phyloP scores from a whole-genome alignment of 73 alveolate species.

The Tetrahymena thermophila region DNA sequence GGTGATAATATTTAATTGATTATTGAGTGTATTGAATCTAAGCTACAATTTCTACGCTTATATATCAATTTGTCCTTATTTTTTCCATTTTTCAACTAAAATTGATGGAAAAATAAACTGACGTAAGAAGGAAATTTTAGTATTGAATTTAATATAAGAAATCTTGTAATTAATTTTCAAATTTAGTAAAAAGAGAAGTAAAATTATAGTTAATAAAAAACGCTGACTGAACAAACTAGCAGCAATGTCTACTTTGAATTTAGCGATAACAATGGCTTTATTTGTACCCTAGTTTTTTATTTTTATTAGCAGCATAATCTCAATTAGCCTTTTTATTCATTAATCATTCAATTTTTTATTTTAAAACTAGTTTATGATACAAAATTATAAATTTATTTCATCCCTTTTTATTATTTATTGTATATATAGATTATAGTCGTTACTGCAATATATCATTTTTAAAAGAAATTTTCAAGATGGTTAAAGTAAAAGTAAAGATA shows the following conservation, averaged over 20 bases:
- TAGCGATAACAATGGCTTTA: not conserved
- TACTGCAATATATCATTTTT: not conserved
- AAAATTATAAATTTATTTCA: too few species aligned
- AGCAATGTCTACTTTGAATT: not conserved
- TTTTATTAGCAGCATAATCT: not conserved
- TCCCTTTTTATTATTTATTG: not conserved
- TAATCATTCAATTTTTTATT: too few species aligned
- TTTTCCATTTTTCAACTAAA: not conserved
- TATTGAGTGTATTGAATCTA: too few species aligned
- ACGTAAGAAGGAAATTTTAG: not conserved
- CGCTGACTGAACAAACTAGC: not conserved
- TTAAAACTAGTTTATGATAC: not conserved
- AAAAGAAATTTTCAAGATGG: not conserved
- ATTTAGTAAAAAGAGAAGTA: not conserved
- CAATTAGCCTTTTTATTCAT: not conserved
- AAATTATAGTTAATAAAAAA: not conserved
- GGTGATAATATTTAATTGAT: too few species aligned
- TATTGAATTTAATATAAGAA: not conserved
- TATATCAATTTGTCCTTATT: too few species aligned
- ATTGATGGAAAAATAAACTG: not conserved
- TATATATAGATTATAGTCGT: not conserved
- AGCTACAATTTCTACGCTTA: not conserved
- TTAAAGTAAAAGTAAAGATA: not conserved
- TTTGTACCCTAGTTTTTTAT: not conserved
- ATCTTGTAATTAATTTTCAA: not conserved